Evolutionary conservation across 805 yeast genomes (phyloP), one percentile per base, ranked within the genome.

Genomic region (Scheffersomyces ergatensis): DNA sequence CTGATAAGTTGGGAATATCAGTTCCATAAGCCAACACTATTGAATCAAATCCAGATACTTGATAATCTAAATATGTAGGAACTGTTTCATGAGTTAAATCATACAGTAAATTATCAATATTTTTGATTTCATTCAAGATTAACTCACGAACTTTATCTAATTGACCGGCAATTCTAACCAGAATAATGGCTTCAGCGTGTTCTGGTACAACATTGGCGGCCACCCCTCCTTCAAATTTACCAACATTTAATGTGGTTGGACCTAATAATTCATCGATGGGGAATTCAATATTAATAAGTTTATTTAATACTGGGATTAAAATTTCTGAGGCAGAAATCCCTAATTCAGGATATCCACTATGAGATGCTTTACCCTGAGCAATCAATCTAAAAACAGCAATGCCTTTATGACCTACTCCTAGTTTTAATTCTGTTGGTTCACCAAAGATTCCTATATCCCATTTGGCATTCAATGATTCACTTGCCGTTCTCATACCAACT

Each of bases 331-430:
- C 86, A 44, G 78, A 78, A 39, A 80, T 58, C 3, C 89, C 89
- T 30, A 79, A 63, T 36, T 82, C 76, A 7, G 90, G 90, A 57
- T 83, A 82, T 1, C 88, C 88, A 2, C 83, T 77, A 53, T 83
- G 89, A 3, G 80, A 63, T 2, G 86, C 76, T 40, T 70, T 66
- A 3, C 88, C 89, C n/a, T 54, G 48, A n/a, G 73, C 77, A 14
- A 55, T 44, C 19, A 80, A 44, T 4, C 63, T 53, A 26, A 74
- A 71, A 38, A 62, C 49, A 33, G 65, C 74, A 27, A 70, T 62
- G 13, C 88, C 88, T 58, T 83, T 83, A 54, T 83, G 90, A 11
- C 89, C 89, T 4, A 75, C 76, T 12, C 85, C 87, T 16, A 83
- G 64, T 50, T 78, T 80, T 54, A 75, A 65, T 48, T 82, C 88